Conservation (phyloP, 2,329 filamentous ascomycete species). For the Botryotinia convoluta region DNA sequence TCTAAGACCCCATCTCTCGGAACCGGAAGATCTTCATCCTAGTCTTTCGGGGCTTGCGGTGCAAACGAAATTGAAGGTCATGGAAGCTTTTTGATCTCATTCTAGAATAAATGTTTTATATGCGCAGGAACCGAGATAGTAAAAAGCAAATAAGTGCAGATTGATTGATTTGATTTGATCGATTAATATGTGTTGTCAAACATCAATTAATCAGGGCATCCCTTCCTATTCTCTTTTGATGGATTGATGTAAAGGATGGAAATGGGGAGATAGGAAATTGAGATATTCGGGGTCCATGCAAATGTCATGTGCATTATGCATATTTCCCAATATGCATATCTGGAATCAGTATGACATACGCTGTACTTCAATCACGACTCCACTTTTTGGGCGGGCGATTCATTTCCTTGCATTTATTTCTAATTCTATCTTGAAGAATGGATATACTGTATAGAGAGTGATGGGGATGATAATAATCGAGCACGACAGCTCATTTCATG, state of each 20-base stretch:
- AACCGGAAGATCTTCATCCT: slow-evolving; percentile 13
- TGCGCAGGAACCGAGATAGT: slow-evolving; percentile 15
- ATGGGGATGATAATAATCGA: not conserved
- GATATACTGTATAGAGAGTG: not conserved
- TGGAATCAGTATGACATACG: not conserved
- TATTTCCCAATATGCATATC: not conserved
- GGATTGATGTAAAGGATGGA: not conserved
- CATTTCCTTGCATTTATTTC: slow-evolving; percentile 6
- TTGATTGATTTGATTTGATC: not conserved
- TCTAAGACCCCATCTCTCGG: slow-evolving; percentile 10
- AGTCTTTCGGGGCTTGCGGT: not conserved
- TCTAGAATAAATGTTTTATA: slow-evolving; percentile 19
- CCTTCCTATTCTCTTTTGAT: not conserved
- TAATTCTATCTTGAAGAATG: not conserved
- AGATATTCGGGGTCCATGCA: slow-evolving; percentile 10
- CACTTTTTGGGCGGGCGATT: not conserved
- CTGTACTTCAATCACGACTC: not conserved
- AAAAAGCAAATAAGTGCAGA: not conserved
- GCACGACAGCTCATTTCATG: slow-evolving; percentile 13
- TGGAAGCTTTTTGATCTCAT: slow-evolving; percentile 10
- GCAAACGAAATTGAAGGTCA: not conserved
- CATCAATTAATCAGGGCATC: not conserved
- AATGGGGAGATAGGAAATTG: slow-evolving; percentile 10
- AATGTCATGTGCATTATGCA: slow-evolving; percentile 3
- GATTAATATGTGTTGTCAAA: slow-evolving; percentile 12